These are phyloP conservation scores for Prunus padus DNA, from an alignment of 306 rosid species.

Conservation along the genomic window DNA sequence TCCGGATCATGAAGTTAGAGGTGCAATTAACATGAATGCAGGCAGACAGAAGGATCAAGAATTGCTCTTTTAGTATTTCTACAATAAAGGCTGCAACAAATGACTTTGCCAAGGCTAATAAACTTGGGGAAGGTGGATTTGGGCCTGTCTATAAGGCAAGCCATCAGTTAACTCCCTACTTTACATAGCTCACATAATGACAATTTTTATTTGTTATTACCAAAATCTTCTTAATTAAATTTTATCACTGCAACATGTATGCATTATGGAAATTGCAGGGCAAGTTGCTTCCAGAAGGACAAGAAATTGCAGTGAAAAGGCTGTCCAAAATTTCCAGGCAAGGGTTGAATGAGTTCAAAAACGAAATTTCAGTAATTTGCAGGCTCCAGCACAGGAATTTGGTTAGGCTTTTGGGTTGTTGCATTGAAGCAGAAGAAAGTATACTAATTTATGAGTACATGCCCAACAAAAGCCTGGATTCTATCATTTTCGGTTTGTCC, in stretches of 20 bases:
- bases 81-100: constrained; percentile 11
- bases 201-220: not conserved
- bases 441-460: constrained; percentile 15
- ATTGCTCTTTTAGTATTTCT: constrained; percentile 5
- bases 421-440: constrained; percentile 22
- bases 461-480: constrained; percentile 22
- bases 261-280: not conserved
- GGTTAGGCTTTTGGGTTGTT: constrained; percentile 23
- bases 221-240: not conserved
- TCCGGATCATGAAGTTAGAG: constrained; percentile 2
- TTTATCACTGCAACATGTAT: not conserved
- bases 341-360: constrained; percentile 20
- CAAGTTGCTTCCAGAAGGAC: constrained; percentile 9
- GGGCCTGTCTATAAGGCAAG: not conserved
- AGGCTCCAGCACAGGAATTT: constrained; percentile 24
- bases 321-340: constrained; percentile 22
- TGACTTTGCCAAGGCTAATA: not conserved
- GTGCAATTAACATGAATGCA: not conserved
- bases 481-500: constrained; percentile 16
- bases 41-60: constrained; percentile 14
- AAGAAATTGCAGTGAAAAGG: constrained; percentile 20
- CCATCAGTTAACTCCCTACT: not conserved
- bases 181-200: too few species aligned
- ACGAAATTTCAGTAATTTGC: constrained; percentile 12
- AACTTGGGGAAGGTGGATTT: constrained; percentile 18